These are phyloP conservation scores for Excoecaria cochinchinensis DNA, from an alignment of 345 rosid species.

Conservation along the genomic window DNA sequence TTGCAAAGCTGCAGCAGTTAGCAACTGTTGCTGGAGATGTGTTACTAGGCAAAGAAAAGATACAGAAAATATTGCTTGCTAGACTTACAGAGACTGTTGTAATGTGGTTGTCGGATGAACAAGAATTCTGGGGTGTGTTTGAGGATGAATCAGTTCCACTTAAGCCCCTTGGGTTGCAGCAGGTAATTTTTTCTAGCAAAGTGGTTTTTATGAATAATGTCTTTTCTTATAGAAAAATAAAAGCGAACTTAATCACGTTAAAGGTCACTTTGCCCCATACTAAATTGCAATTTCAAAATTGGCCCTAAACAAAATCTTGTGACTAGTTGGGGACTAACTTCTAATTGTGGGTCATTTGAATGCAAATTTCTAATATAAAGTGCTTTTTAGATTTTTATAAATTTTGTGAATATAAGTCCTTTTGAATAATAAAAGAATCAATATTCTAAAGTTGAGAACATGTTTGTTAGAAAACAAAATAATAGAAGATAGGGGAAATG, in stretches of 20 bases:
- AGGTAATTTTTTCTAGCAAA: slow-evolving; percentile 45
- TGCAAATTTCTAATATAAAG: not conserved
- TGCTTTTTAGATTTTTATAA: too few relatives aligned
- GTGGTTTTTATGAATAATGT: not conserved
- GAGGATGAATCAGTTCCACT: slow-evolving; percentile 77
- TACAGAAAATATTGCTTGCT: slow-evolving; percentile 89
- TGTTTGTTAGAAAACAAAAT: not conserved
- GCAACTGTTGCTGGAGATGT: slow-evolving; percentile 96
- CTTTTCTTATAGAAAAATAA: not conserved
- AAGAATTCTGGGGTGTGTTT: slow-evolving; percentile 90
- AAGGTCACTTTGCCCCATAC: not conserved
- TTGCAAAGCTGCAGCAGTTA: slow-evolving; percentile 91
- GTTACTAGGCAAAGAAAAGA: slow-evolving; percentile 79
- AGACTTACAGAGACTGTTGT: slow-evolving; percentile 93
- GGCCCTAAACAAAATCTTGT: not conserved
- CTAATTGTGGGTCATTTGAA: not conserved
- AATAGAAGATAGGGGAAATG: not conserved
- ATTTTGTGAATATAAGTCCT: too few relatives aligned
- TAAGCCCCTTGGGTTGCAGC: slow-evolving; percentile 77
- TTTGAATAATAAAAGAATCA: not conserved
- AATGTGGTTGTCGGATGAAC: slow-evolving; percentile 92
- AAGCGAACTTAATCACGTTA: not conserved
- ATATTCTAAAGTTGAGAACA: not conserved
- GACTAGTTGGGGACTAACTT: not conserved
- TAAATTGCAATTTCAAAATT: not conserved